Conservation (phyloP, 2,329 filamentous ascomycete genomes). For the Aspergillus eucalypticola region DNA sequence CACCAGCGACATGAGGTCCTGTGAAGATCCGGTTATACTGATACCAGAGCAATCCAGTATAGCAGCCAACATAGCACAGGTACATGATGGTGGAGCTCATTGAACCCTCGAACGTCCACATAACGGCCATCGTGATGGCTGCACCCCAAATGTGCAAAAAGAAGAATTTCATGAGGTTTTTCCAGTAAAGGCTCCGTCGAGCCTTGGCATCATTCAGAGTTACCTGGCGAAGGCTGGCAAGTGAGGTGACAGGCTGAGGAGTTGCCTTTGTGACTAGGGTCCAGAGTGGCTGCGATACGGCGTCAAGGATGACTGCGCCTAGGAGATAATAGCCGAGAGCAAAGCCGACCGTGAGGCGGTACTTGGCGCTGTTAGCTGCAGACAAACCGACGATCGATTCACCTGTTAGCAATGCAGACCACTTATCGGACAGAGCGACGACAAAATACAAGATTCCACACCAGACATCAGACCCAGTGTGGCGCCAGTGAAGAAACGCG, state of each 20-base stretch:
- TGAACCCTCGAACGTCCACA: conserved; percentile 53
- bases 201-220: conserved; percentile 43
- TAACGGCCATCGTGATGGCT: conserved; percentile 48
- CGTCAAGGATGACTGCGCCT: conserved; percentile 57
- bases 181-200: conserved; percentile 53
- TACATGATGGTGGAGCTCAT: conserved; percentile 50
- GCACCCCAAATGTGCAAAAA: conserved; percentile 55
- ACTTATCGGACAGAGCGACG: conserved; percentile 57
- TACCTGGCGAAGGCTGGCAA: conserved; percentile 17
- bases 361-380: conserved; percentile 36
- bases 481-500: conserved; percentile 59
- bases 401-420: conserved; percentile 52
- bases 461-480: conserved; percentile 55
- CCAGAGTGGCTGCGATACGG: conserved; percentile 33
- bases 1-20: conserved; percentile 42
- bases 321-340: conserved; percentile 58
- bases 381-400: conserved; percentile 44
- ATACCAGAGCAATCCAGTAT: conserved; percentile 55
- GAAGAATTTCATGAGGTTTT: conserved; percentile 51
- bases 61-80: conserved; percentile 50
- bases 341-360: conserved; percentile 54
- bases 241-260: conserved; percentile 8
- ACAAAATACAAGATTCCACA: conserved; percentile 57
- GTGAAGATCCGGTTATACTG: conserved; percentile 56
- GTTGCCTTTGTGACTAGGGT: conserved; percentile 7